Base-by-base conservation (phyloP, 169 alveolate species). In the Cryptosporidium meleagridis region DNA sequence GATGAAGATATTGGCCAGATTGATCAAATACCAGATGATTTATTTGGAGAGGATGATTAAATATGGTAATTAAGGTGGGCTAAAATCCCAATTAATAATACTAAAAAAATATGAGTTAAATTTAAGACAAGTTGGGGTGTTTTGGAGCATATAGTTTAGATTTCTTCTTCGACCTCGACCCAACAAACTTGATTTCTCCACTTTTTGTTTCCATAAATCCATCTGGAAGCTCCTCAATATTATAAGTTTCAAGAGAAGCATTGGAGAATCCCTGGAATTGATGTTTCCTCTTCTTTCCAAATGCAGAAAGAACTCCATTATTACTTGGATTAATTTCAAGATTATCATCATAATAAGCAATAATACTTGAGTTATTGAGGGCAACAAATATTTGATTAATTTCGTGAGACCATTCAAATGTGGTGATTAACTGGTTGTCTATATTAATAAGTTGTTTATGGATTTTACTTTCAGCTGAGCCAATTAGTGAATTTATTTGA, bases 101-200 rank as follows among this genome's bases (percentile, higher is more conserved):
- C 2, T 12, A 18, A 31, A 12, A 39, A 41, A 41, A 41, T 41
- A 41, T 8, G 16, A 12, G 9, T 41, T 48, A 48, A 14, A 48
- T 0, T 48, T 48, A 48, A 0, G n/a, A 48, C 7, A 48, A 48
- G 23, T 59, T 29, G 33, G 58, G 72, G 26, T 35, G 72, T 62
- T 65, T 59, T 41, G 89, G 89, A 31, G 69, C 89, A 29, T 59
- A 62, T 7, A 61, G 2, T 65, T 67, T 80, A 14, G 73, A 65
- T 37, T 65, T 65, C 45, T 80, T 80, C 18, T 59, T 80, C 21
- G 80, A 80, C 33, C 69, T 35, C 9, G 70, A 45, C 7, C 89
- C 89, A 37, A 80, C 62, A 48, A 61, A 80, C 23, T 80, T 80
- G 12, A 80, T 80, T 80, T 80, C 89, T 6, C 89, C 89, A 44